These are phyloP conservation scores for Starmera caribaea DNA, from an alignment of 805 yeast species.

Conservation along the genomic window DNA sequence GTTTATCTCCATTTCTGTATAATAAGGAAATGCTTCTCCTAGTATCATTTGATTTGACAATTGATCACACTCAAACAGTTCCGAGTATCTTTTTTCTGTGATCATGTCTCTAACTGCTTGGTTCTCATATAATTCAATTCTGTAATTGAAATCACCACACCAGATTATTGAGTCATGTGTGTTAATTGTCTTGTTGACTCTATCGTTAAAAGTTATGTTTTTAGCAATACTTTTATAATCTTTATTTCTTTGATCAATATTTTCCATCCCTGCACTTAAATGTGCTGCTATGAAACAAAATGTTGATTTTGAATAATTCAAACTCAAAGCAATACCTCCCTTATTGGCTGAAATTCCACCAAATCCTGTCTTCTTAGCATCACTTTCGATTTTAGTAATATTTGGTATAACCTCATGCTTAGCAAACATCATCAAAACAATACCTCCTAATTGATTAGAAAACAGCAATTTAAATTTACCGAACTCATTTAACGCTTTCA, in stretches of 20 bases:
- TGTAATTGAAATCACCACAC: constrained; percentile 90
- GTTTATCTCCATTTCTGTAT: constrained; percentile 67
- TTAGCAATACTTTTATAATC: constrained; percentile 74
- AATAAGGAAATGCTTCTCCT: constrained; percentile 74
- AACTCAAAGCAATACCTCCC: constrained; percentile 71
- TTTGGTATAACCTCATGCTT: constrained; percentile 40
- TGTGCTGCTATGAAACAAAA: constrained; percentile 80
- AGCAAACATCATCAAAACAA: constrained; percentile 60
- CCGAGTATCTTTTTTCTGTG: constrained; percentile 33
- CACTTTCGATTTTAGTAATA: constrained; percentile 56
- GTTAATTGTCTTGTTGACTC: constrained; percentile 31
- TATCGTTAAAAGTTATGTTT: constrained; percentile 53
- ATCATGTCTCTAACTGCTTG: constrained; percentile 58
- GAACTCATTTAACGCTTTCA: constrained; percentile 33
- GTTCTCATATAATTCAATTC: constrained; percentile 56
- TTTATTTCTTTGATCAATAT: constrained; percentile 73
- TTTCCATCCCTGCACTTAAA: constrained; percentile 86
- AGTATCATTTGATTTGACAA: constrained; percentile 62
- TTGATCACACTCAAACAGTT: constrained; percentile 68
- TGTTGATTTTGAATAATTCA: constrained; percentile 54
- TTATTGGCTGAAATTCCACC: constrained; percentile 84
- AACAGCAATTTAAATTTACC: constrained; percentile 48
- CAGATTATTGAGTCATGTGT: constrained; percentile 83
- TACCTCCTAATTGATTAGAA: constrained; percentile 82
- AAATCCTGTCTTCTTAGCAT: constrained; percentile 82